These are phyloP conservation scores for Cyclotella baltica DNA, from an alignment of 108 stramenopile genomes.

Conservation along the genomic window DNA sequence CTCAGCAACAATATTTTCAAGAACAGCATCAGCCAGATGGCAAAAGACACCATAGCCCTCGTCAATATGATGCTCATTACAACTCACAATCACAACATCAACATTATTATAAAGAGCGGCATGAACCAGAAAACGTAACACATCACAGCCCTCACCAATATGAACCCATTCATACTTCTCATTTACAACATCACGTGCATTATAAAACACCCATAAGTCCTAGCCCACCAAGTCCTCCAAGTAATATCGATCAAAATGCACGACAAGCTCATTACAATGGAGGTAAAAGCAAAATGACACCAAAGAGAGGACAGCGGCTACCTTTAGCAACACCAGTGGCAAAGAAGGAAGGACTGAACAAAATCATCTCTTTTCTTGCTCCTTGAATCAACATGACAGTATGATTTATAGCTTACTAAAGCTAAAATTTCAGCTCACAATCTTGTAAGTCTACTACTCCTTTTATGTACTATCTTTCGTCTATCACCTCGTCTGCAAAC, in stretches of 20 bases:
- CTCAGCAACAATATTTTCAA: background rate
- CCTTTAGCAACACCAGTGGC: background rate
- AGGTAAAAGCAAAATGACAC: background rate
- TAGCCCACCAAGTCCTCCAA: too few relatives aligned
- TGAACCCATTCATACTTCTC: background rate
- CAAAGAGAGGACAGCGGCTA: background rate
- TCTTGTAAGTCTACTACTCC: too few relatives aligned
- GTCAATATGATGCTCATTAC: too few relatives aligned
- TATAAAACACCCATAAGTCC: background rate
- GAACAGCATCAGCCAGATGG: background rate
- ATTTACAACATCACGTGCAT: background rate
- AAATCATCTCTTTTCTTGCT: slow-evolving; percentile 1
- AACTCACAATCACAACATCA: too few relatives aligned
- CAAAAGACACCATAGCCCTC: too few relatives aligned
- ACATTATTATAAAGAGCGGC: too few relatives aligned
- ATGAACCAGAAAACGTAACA: too few relatives aligned
- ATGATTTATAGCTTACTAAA: background rate
- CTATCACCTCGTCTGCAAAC: slow-evolving; percentile 42
- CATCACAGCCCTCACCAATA: too few relatives aligned
- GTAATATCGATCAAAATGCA: background rate
- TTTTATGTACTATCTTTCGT: background rate
- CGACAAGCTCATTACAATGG: too few relatives aligned
- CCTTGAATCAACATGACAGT: background rate
- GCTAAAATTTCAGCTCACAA: too few relatives aligned
- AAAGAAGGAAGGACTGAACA: slow-evolving; percentile 1